Evolutionary conservation across 768 basidiomycete species (phyloP), one percentile per base, ranked within the genome.

Genomic region (Tulasnella sp.): DNA sequence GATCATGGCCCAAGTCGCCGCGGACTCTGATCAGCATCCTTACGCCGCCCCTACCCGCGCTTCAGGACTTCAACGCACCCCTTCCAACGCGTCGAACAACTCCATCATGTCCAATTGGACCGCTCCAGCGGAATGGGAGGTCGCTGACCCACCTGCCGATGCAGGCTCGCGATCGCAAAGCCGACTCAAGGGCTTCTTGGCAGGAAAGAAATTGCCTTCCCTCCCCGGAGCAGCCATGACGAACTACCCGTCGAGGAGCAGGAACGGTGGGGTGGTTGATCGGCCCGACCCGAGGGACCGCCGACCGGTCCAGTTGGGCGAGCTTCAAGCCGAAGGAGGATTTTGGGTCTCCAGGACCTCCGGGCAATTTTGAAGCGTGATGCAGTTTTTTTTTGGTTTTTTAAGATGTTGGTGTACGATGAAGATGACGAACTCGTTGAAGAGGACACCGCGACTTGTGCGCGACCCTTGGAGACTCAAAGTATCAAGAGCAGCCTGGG

Each of bases 221-320:
- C 34, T 36, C 15, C 68, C 68, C 34, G 68, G 68, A 25, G 36
- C 36, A 8, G 68, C 68, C 36, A 11, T 38, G 34, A 69, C 68
- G 25, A 11, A 29, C n/a, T 40, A 40, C 9, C 2, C 7, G 2
- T 69, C 68, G 0, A 2, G 36, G 15, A 58, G 25, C 42, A 54
- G 9, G 34, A 72, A 49, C 38, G 72, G 72, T 19, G 72, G 72
- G 22, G 68, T 74, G 5, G 68, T 76, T 0, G 67, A 76, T 40
- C 37, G 74, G 39, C 74, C 74, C 7, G 67, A 76, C 52, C 74
- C 74, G 22, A 34, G 74, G 15, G 67, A 70, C 52, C 38, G 74
- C 36, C 69, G 67, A 40, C 67, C 74, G 0, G 74, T n/a, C 14
- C 15, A 29, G 39, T 31, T 52, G 11, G 74, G 67, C 22, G 54